phyloP scores from a whole-genome alignment of 129 eudicot genomes.

The Cynara cardunculus region DNA sequence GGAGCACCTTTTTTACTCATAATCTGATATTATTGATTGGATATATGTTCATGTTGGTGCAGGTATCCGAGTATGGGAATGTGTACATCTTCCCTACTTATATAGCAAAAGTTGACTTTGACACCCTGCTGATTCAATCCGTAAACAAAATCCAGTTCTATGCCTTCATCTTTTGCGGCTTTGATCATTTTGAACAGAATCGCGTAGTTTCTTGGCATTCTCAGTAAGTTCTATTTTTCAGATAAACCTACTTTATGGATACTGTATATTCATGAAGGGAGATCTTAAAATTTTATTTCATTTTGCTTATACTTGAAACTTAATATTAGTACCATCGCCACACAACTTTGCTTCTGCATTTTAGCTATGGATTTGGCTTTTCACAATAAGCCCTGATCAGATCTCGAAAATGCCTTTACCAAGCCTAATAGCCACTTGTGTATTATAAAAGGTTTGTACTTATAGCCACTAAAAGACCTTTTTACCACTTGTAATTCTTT shows the following conservation, averaged over 20 bases:
- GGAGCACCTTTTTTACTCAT: background rate
- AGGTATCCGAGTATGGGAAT: constrained; percentile 17
- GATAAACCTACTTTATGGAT: constrained; percentile 14
- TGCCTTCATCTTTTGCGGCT: constrained; percentile 12
- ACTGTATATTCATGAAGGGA: constrained; percentile 13
- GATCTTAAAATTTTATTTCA: constrained; percentile 7
- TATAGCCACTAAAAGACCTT: background rate
- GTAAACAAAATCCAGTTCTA: background rate
- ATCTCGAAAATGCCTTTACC: background rate
- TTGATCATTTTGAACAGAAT: constrained; percentile 12
- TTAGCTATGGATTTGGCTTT: constrained; percentile 5
- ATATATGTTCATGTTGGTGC: constrained; percentile 13
- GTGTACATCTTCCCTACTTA: constrained; percentile 8
- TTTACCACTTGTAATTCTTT: background rate
- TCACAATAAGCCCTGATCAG: background rate
- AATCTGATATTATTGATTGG: background rate
- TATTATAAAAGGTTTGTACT: background rate
- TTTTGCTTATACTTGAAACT: background rate
- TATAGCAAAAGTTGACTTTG: constrained; percentile 14
- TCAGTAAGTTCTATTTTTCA: constrained; percentile 14
- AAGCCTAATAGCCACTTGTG: background rate
- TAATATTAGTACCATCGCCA: background rate
- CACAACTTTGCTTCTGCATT: constrained; percentile 19
- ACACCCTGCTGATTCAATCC: constrained; percentile 6
- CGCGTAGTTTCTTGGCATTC: constrained; percentile 1